Evolutionary conservation across 352 stramenopile species (phyloP).

Genomic region (Pythium rhizo-oryzae): DNA sequence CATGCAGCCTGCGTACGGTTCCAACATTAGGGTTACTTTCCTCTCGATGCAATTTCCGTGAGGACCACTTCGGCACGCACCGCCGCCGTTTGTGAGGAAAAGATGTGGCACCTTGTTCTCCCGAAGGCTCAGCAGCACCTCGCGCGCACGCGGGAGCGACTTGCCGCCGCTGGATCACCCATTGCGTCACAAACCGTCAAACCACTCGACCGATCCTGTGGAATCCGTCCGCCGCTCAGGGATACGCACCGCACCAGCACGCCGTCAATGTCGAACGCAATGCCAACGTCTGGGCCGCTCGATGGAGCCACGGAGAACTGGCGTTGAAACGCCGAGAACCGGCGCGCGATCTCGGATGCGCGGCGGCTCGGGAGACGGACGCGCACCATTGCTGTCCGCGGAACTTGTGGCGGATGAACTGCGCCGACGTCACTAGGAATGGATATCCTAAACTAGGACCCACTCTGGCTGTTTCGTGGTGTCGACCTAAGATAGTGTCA

Average conservation of each 20-base stretch:
- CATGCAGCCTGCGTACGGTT: conserved; percentile 56
- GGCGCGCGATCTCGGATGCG: conserved; percentile 19
- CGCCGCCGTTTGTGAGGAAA: conserved; percentile 82
- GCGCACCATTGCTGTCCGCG: background rate
- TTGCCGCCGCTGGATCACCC: conserved; percentile 55
- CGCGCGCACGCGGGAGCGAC: conserved; percentile 68
- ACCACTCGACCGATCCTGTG: too few species aligned
- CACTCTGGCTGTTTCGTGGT: too few species aligned
- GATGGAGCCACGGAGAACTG: background rate
- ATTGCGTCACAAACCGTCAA: too few species aligned
- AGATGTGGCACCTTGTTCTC: conserved; percentile 76
- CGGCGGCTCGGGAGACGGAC: background rate
- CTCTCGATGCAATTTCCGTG: background rate
- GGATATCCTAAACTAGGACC: too few species aligned
- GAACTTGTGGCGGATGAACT: background rate
- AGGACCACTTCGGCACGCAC: background rate
- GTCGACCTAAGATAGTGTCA: background rate
- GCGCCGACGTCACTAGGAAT: conserved; percentile 8
- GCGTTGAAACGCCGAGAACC: conserved; percentile 40
- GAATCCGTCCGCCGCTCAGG: too few species aligned
- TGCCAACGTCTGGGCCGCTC: conserved; percentile 50
- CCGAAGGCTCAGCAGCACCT: conserved; percentile 67
- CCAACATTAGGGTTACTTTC: background rate
- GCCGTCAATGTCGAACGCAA: conserved; percentile 92
- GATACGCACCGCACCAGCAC: conserved; percentile 82